Evolutionary conservation across 306 rosid genomes (phyloP).

Genomic region (Ormosia semicastrata): DNA sequence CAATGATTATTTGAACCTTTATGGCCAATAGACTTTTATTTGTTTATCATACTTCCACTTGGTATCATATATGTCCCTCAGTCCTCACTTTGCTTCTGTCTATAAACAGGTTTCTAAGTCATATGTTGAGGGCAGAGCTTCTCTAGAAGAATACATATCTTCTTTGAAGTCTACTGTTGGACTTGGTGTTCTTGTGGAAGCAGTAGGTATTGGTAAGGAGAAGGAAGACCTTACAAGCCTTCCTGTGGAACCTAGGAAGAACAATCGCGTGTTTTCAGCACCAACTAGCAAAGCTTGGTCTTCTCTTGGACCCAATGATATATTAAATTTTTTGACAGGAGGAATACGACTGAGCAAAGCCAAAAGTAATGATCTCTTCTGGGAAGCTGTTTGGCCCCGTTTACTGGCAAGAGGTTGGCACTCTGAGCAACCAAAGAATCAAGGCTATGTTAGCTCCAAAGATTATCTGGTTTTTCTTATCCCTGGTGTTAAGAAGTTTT

Average conservation of each 20-base stretch:
- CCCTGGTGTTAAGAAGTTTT: slow-evolving; percentile 76
- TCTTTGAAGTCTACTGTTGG: slow-evolving; percentile 65
- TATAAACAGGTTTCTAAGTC: slow-evolving; percentile 57
- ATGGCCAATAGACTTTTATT: slow-evolving; percentile 1
- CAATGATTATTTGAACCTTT: slow-evolving; percentile 5
- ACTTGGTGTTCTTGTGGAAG: slow-evolving; percentile 61
- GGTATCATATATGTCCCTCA: not conserved
- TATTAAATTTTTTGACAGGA: slow-evolving; percentile 61
- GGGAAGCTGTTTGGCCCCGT: slow-evolving; percentile 97
- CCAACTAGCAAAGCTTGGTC: slow-evolving; percentile 58
- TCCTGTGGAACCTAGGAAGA: slow-evolving; percentile 52
- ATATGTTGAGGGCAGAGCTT: slow-evolving; percentile 55
- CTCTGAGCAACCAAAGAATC: slow-evolving; percentile 70
- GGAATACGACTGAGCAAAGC: slow-evolving; percentile 72
- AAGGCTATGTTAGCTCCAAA: slow-evolving; percentile 48
- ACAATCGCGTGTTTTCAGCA: slow-evolving; percentile 25
- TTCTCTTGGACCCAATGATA: slow-evolving; percentile 60
- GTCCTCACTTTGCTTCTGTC: slow-evolving; percentile 24
- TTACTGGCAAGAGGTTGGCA: slow-evolving; percentile 83
- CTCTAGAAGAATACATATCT: slow-evolving; percentile 63
- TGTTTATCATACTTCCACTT: not conserved
- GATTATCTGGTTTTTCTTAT: slow-evolving; percentile 60
- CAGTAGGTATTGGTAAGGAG: slow-evolving; percentile 67
- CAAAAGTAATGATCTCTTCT: slow-evolving; percentile 66
- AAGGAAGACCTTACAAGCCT: slow-evolving; percentile 71